Evolutionary conservation across 179 eudicot species (phyloP).

Genomic region (Spergularia azorica): DNA sequence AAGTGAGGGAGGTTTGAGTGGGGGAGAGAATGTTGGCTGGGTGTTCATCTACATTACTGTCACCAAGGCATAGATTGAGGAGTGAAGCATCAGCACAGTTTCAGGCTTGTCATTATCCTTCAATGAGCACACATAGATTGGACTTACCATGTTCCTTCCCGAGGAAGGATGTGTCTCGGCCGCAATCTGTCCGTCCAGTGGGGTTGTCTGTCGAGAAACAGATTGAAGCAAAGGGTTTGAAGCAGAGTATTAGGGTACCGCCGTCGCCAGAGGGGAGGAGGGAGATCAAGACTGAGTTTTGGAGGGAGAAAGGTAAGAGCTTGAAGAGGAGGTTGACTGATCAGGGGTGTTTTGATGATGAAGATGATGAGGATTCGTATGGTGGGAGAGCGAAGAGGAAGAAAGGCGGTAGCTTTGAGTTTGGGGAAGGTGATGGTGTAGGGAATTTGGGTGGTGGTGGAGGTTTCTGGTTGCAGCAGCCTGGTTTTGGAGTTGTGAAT

Average conservation of each 20-base stretch:
- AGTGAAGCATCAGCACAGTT: constrained; percentile 72
- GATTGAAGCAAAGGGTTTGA: constrained; percentile 43
- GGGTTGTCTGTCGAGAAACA: constrained; percentile 62
- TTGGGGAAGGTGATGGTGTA: constrained; percentile 41
- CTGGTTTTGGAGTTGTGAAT: constrained; percentile 33
- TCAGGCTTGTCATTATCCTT: constrained; percentile 65
- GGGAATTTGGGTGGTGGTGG: constrained; percentile 56
- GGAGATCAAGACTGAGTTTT: constrained; percentile 49
- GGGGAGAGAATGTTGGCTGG: constrained; percentile 97
- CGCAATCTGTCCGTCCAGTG: constrained; percentile 54
- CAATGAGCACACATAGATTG: constrained; percentile 95
- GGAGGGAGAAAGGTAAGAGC: constrained; percentile 54
- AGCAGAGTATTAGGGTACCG: constrained; percentile 54
- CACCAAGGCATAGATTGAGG: constrained; percentile 80
- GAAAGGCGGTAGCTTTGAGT: constrained; percentile 31
- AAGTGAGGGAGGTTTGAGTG: constrained; percentile 29
- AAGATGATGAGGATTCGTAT: constrained; percentile 38
- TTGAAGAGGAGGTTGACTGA: constrained; percentile 73
- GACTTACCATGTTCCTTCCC: constrained; percentile 77
- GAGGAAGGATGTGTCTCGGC: constrained; percentile 48
- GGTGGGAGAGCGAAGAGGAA: constrained; percentile 51
- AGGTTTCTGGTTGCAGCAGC: constrained; percentile 59
- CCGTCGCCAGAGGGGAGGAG: constrained; percentile 46
- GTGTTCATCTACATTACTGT: constrained; percentile 82
- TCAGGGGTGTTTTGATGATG: constrained; percentile 38